Conservation (phyloP, 2,329 filamentous ascomycete species). For the Pseudopithomyces maydicus region DNA sequence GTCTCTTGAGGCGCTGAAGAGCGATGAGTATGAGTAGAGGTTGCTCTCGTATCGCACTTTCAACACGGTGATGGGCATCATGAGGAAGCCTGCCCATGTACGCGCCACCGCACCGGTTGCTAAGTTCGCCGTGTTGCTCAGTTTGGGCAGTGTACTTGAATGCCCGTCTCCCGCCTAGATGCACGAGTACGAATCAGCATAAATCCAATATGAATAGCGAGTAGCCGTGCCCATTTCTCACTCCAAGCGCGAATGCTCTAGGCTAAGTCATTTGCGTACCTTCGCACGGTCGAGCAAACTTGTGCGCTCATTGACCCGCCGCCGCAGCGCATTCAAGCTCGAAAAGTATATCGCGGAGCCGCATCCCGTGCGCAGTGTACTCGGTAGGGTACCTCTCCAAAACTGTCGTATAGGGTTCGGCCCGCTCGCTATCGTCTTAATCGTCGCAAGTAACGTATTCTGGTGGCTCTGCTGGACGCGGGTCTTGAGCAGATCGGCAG, state of each 20-base stretch:
- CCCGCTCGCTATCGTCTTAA: conserved; percentile 71
- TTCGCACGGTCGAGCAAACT: conserved; percentile 24
- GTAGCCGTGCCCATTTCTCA: not conserved
- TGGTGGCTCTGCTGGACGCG: conserved; percentile 86
- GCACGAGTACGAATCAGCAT: not conserved
- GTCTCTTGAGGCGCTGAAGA: conserved; percentile 73
- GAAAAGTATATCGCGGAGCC: conserved; percentile 96
- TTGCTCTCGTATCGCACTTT: conserved; percentile 95
- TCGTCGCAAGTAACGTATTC: conserved; percentile 68
- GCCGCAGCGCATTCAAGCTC: conserved; percentile 81
- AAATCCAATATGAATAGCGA: not conserved
- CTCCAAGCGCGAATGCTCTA: not conserved
- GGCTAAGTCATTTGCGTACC: not conserved
- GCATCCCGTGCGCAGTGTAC: conserved; percentile 89
- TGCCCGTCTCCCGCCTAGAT: conserved; percentile 21
- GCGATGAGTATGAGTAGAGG: conserved; percentile 80
- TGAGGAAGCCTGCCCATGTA: conserved; percentile 82
- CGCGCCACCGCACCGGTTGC: conserved; percentile 82
- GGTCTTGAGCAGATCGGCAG: conserved; percentile 94
- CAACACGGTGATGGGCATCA: conserved; percentile 96
- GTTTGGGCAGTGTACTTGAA: conserved; percentile 78
- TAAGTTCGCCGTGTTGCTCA: conserved; percentile 85
- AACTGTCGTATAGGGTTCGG: conserved; percentile 72
- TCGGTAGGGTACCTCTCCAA: conserved; percentile 92
- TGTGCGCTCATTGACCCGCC: conserved; percentile 60